Evolutionary conservation across 306 rosid genomes (phyloP), one percentile per base, ranked within the genome.

Genomic region (Purshia tridentata): DNA sequence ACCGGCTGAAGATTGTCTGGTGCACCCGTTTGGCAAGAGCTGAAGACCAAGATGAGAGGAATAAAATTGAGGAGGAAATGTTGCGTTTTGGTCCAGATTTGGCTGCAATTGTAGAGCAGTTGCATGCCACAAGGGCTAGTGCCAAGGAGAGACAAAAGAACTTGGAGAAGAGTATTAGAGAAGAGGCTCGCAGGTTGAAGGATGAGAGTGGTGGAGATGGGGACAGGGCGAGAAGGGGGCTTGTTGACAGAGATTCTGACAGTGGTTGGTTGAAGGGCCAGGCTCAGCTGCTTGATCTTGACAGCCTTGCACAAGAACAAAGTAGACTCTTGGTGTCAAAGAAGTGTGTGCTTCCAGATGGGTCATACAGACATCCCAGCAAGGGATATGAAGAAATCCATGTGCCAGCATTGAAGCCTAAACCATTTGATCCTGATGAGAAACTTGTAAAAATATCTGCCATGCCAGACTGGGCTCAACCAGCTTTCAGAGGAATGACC

Each of bases 401-500:
- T 48, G 98, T 93, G 45, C 98, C 98, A 0, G 90, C 92, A 4
- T 62, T 86, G 89, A 94, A 89, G 76, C 81, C 96, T 9, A 89
- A 81, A 62, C 86, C 96, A 3, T 80, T 94, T 77, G 92, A 82
- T 77, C 77, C 84, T 5, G 83, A 85, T 51, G 97, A 94, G 85
- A 91, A 75, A 61, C 81, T 89, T 64, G 64, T 94, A 6, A 91
- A 89, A 77, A 84, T 94, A 68, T 84, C 92, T 45, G 76, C 88
- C 62, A 84, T 93, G 96, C 97, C 97, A 6, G 91, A 88, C 60
- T 93, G 97, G 98, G 97, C 97, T 58, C 97, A 88, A 44, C 91
- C 96, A 3, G 97, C 98, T 47, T 93, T 93, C 75, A 86, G 78
- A 77, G 96, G 98, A 66, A 93, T 93, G 98, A 84, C 84, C 4